Evolutionary conservation across 345 rosid genomes (phyloP).

Genomic region (Litchi chinensis): DNA sequence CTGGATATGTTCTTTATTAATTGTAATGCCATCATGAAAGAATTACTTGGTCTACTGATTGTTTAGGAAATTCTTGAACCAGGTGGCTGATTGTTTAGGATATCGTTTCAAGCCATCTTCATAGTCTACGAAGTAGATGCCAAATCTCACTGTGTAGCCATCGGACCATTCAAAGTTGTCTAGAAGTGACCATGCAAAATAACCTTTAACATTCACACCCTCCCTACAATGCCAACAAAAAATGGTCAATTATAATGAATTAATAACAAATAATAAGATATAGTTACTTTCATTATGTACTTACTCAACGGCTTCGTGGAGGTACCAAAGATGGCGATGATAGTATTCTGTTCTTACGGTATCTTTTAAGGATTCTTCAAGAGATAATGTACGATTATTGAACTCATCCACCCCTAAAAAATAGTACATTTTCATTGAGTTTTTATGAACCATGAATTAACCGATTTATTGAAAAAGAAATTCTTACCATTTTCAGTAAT

Average conservation of each 20-base stretch:
- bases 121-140: constrained; percentile 41
- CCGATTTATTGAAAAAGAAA: no score
- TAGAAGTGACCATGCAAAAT: constrained; percentile 8
- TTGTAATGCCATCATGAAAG: no score
- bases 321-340: constrained; percentile 18
- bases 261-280: no score
- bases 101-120: constrained; percentile 39
- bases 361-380: constrained; percentile 19
- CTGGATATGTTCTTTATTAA: no score
- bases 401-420: background rate
- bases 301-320: constrained; percentile 22
- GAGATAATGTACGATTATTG: constrained; percentile 19
- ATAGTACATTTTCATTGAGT: background rate
- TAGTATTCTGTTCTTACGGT: constrained; percentile 2
- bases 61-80: constrained; percentile 30
- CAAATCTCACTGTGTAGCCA: constrained; percentile 41
- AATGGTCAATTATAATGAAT: background rate
- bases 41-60: background rate
- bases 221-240: constrained; percentile 17
- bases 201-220: constrained; percentile 44
- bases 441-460: background rate
- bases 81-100: constrained; percentile 35
- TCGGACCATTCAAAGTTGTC: constrained; percentile 42
- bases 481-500: constrained; percentile 55
- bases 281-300: background rate